Percentiles rank a stretch among this genome's conserved stretches.
These are phyloP conservation scores for Baeospora myosura DNA, from an alignment of 1,284 basidiomycete species.

Conservation along the genomic window DNA sequence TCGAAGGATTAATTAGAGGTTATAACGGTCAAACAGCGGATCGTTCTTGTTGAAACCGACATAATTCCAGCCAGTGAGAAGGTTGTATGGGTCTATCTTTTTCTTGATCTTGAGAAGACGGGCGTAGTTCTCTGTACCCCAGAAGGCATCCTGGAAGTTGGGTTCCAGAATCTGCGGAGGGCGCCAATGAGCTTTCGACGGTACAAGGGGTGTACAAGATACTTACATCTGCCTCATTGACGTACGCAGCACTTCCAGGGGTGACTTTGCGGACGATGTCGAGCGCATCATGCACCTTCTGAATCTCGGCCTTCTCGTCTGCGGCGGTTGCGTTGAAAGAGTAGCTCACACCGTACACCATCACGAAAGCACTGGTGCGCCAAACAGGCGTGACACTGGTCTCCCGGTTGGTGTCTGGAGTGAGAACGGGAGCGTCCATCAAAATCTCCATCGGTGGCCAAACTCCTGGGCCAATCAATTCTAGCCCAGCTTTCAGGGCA, in stretches of 20 bases:
- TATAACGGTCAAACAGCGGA: conserved; percentile 17
- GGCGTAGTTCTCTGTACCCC: conserved; percentile 20
- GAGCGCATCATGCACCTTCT: conserved; percentile 14
- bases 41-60: conserved; percentile 9
- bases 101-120: conserved; percentile 16
- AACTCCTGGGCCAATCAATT: no score
- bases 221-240: conserved; percentile 2
- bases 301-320: conserved; percentile 15
- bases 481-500: conserved; percentile 16
- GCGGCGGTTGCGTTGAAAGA: conserved; percentile 19
- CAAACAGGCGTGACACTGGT: conserved; percentile 22
- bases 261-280: conserved; percentile 17
- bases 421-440: conserved; percentile 19
- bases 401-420: conserved; percentile 11
- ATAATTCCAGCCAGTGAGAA: not conserved
- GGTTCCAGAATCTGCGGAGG: conserved; percentile 12
- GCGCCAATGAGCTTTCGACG: not conserved
- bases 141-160: conserved; percentile 17
- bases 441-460: conserved; percentile 15
- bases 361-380: conserved; percentile 19
- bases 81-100: conserved; percentile 12
- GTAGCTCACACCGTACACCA: conserved; percentile 18
- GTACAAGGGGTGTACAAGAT: not conserved
- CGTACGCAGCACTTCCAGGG: conserved; percentile 16
- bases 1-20: no score